Base-by-base conservation (phyloP, 108 stramenopile species). In the Cylindrotheca fusiformis region DNA sequence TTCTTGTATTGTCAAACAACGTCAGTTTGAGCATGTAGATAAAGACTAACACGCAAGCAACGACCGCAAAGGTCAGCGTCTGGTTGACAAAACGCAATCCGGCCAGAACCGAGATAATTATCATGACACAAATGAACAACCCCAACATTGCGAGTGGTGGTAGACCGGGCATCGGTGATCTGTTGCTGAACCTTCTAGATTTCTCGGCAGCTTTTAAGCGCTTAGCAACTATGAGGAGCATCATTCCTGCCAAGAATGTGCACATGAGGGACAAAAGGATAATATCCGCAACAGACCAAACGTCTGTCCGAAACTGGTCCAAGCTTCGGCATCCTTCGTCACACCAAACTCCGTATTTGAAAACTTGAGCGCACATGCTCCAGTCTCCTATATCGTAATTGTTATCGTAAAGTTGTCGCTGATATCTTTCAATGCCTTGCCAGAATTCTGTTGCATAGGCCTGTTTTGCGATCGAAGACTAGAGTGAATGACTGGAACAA, bases 1-100 rank as follows among this genome's bases (percentile, higher is more conserved):
- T 49, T 36, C 65, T 61, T 3, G 3, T 29, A 19, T 24, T 69
- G 59, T 90, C 89, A 61, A 94, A 94, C 60, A 94, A 60, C 17
- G 93, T 94, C 74, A 94, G 61, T 74, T 88, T 91, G 44, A 94
- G 74, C 89, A 91, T 91, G 77, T 91, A 94, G 22, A 94, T 80
- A 63, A 94, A 94, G 2, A 94, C 64, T 22, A 94, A 71, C 29
- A 94, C 72, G 52, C 92, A 90, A 0, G 86, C 74, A 19, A 90
- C 87, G 18, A 94, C 89, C 14, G 92, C 85, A 62, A 94, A 90
- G 0, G 88, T 80, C 44, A 94, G 59, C 14, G 92, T 94, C 49
- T 94, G 89, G 48, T 90, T 94, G 60, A 90, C 84, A 68, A 94
- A 88, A 48, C 87, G 81, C 61, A 90, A 52, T 4, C 71, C 69